These are phyloP conservation scores for Akanthomyces dipterigenus DNA, from an alignment of 2,329 filamentous ascomycete genomes.

Conservation along the genomic window DNA sequence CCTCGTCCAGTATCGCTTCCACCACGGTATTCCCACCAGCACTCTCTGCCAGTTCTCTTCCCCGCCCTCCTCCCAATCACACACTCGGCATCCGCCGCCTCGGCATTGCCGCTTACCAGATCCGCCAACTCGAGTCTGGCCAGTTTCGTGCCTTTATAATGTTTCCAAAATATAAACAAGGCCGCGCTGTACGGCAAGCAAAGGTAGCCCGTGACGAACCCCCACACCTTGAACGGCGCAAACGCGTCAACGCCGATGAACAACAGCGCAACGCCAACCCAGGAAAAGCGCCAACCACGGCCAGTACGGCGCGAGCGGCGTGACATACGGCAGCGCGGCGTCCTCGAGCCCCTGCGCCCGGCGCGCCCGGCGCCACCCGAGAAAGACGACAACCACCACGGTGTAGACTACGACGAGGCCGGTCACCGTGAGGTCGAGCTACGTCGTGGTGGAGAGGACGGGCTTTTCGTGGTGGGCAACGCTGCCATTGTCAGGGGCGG, in stretches of 20 bases:
- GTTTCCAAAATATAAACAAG: slow-evolving; percentile 61
- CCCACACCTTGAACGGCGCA: slow-evolving; percentile 39
- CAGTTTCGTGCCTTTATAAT: slow-evolving; percentile 54
- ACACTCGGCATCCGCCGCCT: slow-evolving; percentile 56
- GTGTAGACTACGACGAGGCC: slow-evolving; percentile 51
- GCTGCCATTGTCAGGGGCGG: not conserved
- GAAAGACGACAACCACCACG: slow-evolving; percentile 34
- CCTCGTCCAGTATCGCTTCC: slow-evolving; percentile 30
- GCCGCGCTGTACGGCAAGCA: slow-evolving; percentile 44
- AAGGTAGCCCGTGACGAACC: slow-evolving; percentile 49
- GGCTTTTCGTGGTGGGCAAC: not conserved
- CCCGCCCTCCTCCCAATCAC: slow-evolving; percentile 36
- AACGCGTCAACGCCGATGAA: slow-evolving; percentile 53
- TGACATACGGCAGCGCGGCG: slow-evolving; percentile 42
- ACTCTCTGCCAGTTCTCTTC: slow-evolving; percentile 36
- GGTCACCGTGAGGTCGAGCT: slow-evolving; percentile 35
- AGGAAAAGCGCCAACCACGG: slow-evolving; percentile 43
- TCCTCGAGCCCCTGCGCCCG: slow-evolving; percentile 39
- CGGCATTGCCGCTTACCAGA: slow-evolving; percentile 54
- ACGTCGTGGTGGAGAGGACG: not conserved
- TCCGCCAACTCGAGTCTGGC: slow-evolving; percentile 52
- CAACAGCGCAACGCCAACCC: slow-evolving; percentile 40
- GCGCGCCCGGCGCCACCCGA: slow-evolving; percentile 41
- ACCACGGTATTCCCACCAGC: slow-evolving; percentile 29
- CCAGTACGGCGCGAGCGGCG: slow-evolving; percentile 43